phyloP scores from a whole-genome alignment of 768 basidiomycete genomes.

The Russula vinacea region DNA sequence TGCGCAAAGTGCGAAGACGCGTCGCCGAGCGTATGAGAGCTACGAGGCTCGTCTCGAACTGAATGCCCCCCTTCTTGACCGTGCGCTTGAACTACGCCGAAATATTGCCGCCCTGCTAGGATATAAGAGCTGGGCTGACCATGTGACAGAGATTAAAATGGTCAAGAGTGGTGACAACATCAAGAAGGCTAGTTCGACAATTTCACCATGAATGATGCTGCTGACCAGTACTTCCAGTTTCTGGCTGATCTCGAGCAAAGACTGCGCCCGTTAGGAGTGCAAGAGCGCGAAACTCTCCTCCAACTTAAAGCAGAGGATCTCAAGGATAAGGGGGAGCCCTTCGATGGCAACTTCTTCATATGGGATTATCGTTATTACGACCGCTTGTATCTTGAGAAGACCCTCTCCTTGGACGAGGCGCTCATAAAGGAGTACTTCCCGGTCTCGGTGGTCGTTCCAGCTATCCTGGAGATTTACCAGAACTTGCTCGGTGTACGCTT shows the following conservation, averaged over 20 bases:
- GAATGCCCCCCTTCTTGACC: slow-evolving; percentile 69
- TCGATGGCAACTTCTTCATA: slow-evolving; percentile 71
- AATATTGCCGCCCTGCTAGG: slow-evolving; percentile 63
- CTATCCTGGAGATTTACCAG: slow-evolving; percentile 82
- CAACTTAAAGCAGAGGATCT: slow-evolving; percentile 75
- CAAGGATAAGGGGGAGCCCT: slow-evolving; percentile 52
- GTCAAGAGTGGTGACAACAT: slow-evolving; percentile 66
- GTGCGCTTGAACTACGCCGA: slow-evolving; percentile 66
- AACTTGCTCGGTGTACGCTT: slow-evolving; percentile 75
- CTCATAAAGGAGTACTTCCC: slow-evolving; percentile 89
- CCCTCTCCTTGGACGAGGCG: slow-evolving; percentile 68
- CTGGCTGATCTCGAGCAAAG: slow-evolving; percentile 71
- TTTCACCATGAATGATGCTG: neutral
- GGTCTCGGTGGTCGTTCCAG: slow-evolving; percentile 75
- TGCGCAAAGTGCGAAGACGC: slow-evolving; percentile 66
- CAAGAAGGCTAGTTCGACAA: slow-evolving; percentile 44
- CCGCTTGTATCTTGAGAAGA: slow-evolving; percentile 61
- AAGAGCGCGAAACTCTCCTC: slow-evolving; percentile 65
- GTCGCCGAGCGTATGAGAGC: slow-evolving; percentile 60
- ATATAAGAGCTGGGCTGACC: slow-evolving; percentile 82
- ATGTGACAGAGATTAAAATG: slow-evolving; percentile 83
- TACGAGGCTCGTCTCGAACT: slow-evolving; percentile 64
- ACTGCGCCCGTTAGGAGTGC: slow-evolving; percentile 65
- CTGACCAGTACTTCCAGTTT: slow-evolving; percentile 48
- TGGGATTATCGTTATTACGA: slow-evolving; percentile 86